These are phyloP conservation scores for Phytophthora ramorum DNA, from an alignment of 352 stramenopile species.

Conservation along the genomic window DNA sequence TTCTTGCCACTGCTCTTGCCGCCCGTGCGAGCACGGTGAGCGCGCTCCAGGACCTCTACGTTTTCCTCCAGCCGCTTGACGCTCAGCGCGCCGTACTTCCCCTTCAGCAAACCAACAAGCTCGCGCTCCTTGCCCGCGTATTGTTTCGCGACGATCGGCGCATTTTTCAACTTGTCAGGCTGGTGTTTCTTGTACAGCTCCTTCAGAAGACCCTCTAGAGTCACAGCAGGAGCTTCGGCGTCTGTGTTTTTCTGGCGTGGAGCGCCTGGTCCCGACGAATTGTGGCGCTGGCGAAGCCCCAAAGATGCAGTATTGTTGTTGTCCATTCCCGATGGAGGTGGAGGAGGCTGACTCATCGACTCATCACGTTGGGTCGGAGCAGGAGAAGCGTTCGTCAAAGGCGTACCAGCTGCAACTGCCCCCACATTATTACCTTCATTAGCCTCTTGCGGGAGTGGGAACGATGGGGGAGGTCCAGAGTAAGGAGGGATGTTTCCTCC, in stretches of 20 bases:
- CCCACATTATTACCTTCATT: not conserved
- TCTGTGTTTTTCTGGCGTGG: slow-evolving; percentile 7
- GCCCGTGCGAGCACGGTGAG: slow-evolving; percentile 9
- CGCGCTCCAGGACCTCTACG: slow-evolving; percentile 46
- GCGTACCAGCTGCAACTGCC: not conserved
- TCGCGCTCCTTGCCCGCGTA: slow-evolving; percentile 76
- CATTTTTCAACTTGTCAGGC: slow-evolving; percentile 77
- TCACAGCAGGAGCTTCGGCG: slow-evolving; percentile 33
- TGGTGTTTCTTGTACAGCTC: slow-evolving; percentile 84
- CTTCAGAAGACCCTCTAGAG: slow-evolving; percentile 60
- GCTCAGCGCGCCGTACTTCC: slow-evolving; percentile 78
- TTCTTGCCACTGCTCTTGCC: slow-evolving; percentile 22
- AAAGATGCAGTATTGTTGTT: slow-evolving; percentile 16
- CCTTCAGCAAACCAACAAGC: slow-evolving; percentile 62
- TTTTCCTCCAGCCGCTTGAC: slow-evolving; percentile 79
- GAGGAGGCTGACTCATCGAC: not conserved
- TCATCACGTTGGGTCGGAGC: slow-evolving; percentile 11
- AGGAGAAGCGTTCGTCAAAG: slow-evolving; percentile 8
- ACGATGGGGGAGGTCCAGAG: slow-evolving; percentile 8
- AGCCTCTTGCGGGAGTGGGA: slow-evolving; percentile 7
- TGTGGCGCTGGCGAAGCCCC: slow-evolving; percentile 37
- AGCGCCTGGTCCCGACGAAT: slow-evolving; percentile 9
- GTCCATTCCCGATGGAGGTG: slow-evolving; percentile 10
- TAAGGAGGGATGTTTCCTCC: slow-evolving; percentile 13
- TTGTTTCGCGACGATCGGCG: slow-evolving; percentile 54